Conservation (phyloP, 345 rosid genomes). For the Pugionium dolabratum region DNA sequence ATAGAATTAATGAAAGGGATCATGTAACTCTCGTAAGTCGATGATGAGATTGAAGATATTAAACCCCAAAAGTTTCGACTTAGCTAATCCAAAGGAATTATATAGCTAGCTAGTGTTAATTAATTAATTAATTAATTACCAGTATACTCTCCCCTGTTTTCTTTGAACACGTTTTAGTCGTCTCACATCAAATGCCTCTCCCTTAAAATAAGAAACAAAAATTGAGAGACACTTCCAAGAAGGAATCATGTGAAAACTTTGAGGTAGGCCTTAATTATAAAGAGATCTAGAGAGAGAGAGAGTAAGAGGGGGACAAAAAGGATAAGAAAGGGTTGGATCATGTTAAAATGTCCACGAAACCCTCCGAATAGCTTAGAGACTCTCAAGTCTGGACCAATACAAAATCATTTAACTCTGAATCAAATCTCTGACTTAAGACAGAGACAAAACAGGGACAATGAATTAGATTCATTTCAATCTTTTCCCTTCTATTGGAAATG, state of each 20-base stretch:
- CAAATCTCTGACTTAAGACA: constrained; percentile 35
- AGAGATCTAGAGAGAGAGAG: neutral
- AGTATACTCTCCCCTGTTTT: neutral
- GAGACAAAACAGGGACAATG: constrained; percentile 33
- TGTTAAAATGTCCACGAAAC: constrained; percentile 37
- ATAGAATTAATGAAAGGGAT: too few relatives aligned
- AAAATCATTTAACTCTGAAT: constrained; percentile 14
- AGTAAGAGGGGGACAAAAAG: constrained; percentile 26
- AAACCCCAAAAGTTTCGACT: too few relatives aligned
- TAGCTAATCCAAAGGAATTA: too few relatives aligned
- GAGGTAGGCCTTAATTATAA: constrained; percentile 7
- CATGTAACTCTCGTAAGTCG: too few relatives aligned
- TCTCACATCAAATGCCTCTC: constrained; percentile 2
- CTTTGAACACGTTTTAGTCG: constrained; percentile 27
- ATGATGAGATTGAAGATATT: too few relatives aligned
- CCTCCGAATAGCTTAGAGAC: constrained; percentile 17
- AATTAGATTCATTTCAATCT: constrained; percentile 33
- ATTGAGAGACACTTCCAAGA: constrained; percentile 31
- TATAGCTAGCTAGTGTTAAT: too few relatives aligned
- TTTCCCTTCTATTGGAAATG: constrained; percentile 28
- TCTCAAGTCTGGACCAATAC: constrained; percentile 35
- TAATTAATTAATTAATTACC: too few relatives aligned
- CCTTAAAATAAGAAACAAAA: neutral
- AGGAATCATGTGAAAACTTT: constrained; percentile 39
- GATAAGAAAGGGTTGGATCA: constrained; percentile 42